Evolutionary conservation across 345 rosid species (phyloP), one percentile per base, ranked within the genome.

Genomic region (Chamaenerion angustifolium): DNA sequence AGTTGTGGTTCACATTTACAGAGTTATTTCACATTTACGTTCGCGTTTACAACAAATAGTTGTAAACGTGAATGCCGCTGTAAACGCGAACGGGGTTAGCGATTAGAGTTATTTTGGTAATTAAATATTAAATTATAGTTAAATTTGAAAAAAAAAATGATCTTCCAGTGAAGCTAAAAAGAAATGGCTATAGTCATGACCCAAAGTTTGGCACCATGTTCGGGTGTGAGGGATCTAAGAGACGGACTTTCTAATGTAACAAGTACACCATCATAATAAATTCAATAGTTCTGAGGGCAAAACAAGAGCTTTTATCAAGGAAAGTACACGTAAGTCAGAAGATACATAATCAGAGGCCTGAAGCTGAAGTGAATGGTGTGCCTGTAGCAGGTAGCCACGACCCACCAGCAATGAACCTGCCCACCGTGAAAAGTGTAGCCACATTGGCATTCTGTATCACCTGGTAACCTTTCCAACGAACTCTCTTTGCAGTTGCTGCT

Each of bases 151-250:
- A n/a, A n/a, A n/a, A n/a, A n/a, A n/a, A 60, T 68, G 98, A 92
- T 76, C 93, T 92, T 67, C 85, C 96, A 46, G 56, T 79, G 64
- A 92, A 87, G 79, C 96, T 92, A 44, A 84, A 67, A 82, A 56
- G 78, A 87, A 64, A 73, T 66, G 62, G 48, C 55, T 60, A 35
- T 72, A 60, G 40, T 70, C 68, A 76, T 60, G 40, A 57, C 88
- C 41, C 83, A 76, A 60, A 63, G 72, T 57, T 75, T 73, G 61
- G 78, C 76, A 16, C 53, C 74, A 49, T 55, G 55, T 68, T 66
- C 86, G 16, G 80, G 86, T 11, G 51, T 68, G 42, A 60, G 71
- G 57, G 99, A 93, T 76, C 71, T 93, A 48, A 82, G 99, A 14
- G 96, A 93, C 59, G 77, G 80, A 71, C 78, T 93, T 47, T 82